Evolutionary conservation across 768 basidiomycete genomes (phyloP).

Genomic region (Suillus brevipes): DNA sequence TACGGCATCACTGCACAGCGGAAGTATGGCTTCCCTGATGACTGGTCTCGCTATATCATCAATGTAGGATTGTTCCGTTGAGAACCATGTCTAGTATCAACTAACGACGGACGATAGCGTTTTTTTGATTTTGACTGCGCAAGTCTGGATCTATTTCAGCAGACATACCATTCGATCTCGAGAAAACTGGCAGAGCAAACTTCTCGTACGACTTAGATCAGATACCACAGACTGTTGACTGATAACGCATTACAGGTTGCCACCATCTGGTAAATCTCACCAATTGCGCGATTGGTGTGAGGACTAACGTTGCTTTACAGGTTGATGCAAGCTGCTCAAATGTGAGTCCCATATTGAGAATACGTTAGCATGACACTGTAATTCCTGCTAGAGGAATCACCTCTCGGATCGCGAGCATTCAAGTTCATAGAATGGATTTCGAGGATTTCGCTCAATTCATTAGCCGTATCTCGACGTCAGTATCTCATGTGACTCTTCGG

Average conservation of each 20-base stretch:
- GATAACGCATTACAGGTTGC: neutral
- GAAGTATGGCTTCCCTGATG: neutral
- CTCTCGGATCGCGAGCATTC: neutral
- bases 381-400: neutral
- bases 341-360: neutral
- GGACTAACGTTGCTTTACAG: neutral
- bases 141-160: constrained; percentile 1
- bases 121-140: constrained; percentile 1
- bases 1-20: too few relatives aligned
- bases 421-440: neutral
- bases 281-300: neutral
- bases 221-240: neutral
- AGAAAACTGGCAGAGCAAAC: neutral
- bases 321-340: constrained; percentile 1
- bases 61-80: neutral
- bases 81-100: neutral
- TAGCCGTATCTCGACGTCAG: neutral
- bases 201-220: neutral
- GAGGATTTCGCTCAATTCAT: neutral
- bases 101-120: neutral
- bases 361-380: neutral
- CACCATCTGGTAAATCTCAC: neutral
- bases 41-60: constrained; percentile 3
- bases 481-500: neutral
- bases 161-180: neutral